Base-by-base conservation (phyloP, 768 basidiomycete species). In the Hypholoma sublateritium region DNA sequence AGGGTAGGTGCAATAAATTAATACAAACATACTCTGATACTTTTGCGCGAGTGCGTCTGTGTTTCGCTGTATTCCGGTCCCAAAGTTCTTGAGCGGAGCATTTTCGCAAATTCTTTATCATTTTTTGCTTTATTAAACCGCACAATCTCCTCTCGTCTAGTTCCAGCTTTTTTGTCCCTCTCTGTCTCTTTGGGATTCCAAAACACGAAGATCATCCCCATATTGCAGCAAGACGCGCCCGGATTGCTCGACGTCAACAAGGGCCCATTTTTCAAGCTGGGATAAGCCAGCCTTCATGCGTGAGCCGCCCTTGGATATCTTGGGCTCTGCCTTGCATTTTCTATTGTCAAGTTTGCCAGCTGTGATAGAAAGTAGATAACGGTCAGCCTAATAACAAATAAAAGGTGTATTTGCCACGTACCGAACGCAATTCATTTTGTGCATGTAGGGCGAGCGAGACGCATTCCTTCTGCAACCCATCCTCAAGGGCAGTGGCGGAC, bases 51-150 rank as follows among this genome's bases (percentile, higher is more conserved):
- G 53, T 87, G 84, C 1, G 78, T 82, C 67, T 95, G 95, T 1
- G 84, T 88, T 67, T 95, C 93, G 13, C 86, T 77, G 65, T 94
- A 88, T 65, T 98, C 93, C 0, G 96, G 93, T 12, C 89, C 89
- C n/a, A 95, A 72, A n/a, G 88, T 86, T 46, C 89, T 80, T 2
- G 84, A 76, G 65, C 83, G 86, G 52, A 92, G 72, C 77, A 89
- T 83, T 64, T 85, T 88, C 9, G 85, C 82, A 68, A 95, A 92
- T 53, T 89, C 88, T 3, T 84, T 80, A 66, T 98, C 94, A 28
- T 79, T 80, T 58, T 85, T 84, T 1, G 93, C 94, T 62, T 83
- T 85, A 53, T 86, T 79, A 69, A 93, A 95, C 4, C 92, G 84
- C 16, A 78, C 75, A 22, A 93, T 88, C 65, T 97, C 94, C 67